Percentiles rank a stretch among this genome's conserved stretches.
These are phyloP conservation scores for Rosa hybrid DNA, from an alignment of 331 rosid species.

Conservation along the genomic window DNA sequence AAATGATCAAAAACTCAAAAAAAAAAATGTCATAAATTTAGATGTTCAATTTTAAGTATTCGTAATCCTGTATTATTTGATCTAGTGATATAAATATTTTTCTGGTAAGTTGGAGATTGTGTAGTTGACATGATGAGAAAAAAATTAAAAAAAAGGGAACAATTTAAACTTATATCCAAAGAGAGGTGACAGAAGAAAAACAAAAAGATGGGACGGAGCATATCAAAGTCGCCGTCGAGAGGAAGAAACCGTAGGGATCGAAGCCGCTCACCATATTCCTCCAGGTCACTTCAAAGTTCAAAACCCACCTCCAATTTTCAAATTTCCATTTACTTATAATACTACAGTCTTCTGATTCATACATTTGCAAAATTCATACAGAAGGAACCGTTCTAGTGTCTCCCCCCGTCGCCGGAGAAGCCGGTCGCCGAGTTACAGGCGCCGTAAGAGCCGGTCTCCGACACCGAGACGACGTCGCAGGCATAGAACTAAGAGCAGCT, in stretches of 20 bases:
- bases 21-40: too few species aligned
- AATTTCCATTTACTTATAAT: neutral
- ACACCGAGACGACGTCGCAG: constrained; percentile 50
- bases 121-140: too few species aligned
- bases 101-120: too few species aligned
- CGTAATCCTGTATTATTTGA: too few species aligned
- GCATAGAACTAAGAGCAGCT: constrained; percentile 47
- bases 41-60: too few species aligned
- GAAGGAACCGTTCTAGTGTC: constrained; percentile 3
- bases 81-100: too few species aligned
- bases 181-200: neutral
- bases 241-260: constrained; percentile 50
- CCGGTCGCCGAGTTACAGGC: constrained; percentile 39
- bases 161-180: too few species aligned
- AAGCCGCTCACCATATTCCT: constrained; percentile 46
- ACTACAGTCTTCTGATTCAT: neutral
- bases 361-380: neutral
- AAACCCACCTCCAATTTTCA: neutral
- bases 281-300: constrained; percentile 31
- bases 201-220: constrained; percentile 54
- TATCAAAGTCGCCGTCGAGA: constrained; percentile 58
- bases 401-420: constrained; percentile 38
- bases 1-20: too few species aligned
- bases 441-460: constrained; percentile 49
- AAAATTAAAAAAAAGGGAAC: too few species aligned